Evolutionary conservation across 176 grass and related monocot species (phyloP).

Genomic region (sorghum (Sorghum bicolor)): DNA sequence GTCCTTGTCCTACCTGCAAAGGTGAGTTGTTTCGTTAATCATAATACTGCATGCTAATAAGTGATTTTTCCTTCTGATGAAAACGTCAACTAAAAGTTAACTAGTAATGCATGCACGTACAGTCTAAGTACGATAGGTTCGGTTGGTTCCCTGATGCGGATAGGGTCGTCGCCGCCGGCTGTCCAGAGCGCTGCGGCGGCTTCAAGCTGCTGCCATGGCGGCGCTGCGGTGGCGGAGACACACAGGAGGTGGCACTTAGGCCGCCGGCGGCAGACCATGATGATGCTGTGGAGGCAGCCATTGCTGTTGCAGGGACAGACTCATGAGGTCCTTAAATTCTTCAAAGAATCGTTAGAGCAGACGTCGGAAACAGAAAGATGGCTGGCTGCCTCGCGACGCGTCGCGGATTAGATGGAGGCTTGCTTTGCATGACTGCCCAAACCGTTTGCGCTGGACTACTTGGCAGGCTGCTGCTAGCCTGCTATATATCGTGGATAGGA

Average conservation of each 20-base stretch:
- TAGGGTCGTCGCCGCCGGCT: background rate
- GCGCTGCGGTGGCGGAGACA: background rate
- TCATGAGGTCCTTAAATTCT: background rate
- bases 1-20: background rate
- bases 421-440: constrained; percentile 24
- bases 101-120: background rate
- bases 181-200: background rate
- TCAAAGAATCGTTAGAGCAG: background rate
- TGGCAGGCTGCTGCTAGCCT: no score
- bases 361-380: background rate
- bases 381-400: background rate
- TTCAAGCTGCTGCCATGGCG: background rate
- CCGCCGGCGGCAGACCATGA: constrained; percentile 2
- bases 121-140: background rate
- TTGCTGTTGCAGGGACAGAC: background rate
- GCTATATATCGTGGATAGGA: no score
- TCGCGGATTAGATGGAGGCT: constrained; percentile 19
- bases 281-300: constrained; percentile 12
- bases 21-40: background rate
- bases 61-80: no score
- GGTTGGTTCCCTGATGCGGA: background rate
- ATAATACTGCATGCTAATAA: no score
- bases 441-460: background rate
- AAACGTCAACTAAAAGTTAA: no score
- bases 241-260: background rate